A percentile compares a stretch with the other conserved stretches of the same genome.
These are phyloP conservation scores for Pichia cactophila DNA, from an alignment of 1,139 yeast genomes.

Conservation along the genomic window DNA sequence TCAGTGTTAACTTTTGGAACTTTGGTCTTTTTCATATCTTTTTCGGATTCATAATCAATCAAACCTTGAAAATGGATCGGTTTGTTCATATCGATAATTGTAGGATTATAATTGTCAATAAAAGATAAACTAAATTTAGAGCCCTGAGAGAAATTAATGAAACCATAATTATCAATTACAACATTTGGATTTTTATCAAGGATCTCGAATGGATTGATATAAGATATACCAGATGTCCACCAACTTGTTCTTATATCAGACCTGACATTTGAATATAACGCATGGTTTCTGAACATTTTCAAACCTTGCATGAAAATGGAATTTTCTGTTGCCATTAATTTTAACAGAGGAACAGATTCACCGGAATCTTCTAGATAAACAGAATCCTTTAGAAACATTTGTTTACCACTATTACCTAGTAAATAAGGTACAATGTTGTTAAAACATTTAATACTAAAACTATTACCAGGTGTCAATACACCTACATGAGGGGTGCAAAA, in stretches of 20 bases:
- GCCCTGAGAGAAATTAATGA: conserved; percentile 32
- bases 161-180: conserved; percentile 23
- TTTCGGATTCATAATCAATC: conserved; percentile 18
- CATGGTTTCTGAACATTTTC: conserved; percentile 39
- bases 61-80: conserved; percentile 29
- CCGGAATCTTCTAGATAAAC: conserved; percentile 9
- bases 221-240: conserved; percentile 71
- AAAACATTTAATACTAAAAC: conserved; percentile 37
- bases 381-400: conserved; percentile 57
- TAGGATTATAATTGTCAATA: conserved; percentile 45
- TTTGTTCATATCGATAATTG: conserved; percentile 40
- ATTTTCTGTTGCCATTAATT: conserved; percentile 47
- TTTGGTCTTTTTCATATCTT: conserved; percentile 12
- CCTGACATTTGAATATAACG: conserved; percentile 65
- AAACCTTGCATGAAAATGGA: conserved; percentile 57
- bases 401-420: conserved; percentile 65
- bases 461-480: conserved; percentile 52
- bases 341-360: conserved; percentile 42
- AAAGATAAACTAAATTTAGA: conserved; percentile 37
- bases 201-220: conserved; percentile 52
- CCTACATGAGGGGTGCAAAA: conserved; percentile 85
- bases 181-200: conserved; percentile 25
- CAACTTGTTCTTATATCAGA: conserved; percentile 76
- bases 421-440: conserved; percentile 54
- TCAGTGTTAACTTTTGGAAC: not conserved